Evolutionary conservation across 1,284 basidiomycete species (phyloP).

Genomic region (Schizophyllum commune): DNA sequence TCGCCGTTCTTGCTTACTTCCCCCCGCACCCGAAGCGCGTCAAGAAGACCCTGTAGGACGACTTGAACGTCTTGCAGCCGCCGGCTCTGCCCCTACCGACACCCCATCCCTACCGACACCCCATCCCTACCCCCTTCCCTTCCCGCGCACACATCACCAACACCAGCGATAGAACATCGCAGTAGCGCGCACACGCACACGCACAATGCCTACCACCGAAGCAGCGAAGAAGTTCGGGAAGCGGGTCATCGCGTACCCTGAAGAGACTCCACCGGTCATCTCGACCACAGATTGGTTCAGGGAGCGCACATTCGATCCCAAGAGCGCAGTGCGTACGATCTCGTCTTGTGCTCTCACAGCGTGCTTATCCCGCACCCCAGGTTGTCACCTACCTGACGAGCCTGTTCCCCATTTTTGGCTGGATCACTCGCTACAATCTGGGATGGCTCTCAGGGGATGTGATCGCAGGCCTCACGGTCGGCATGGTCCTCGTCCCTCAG

Average conservation of each 20-base stretch:
- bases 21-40: too few relatives aligned
- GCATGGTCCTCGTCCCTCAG: conserved; percentile 88
- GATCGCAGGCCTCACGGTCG: conserved; percentile 86
- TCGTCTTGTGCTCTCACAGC: conserved; percentile 6
- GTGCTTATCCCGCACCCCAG: conserved; percentile 25
- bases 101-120: too few relatives aligned
- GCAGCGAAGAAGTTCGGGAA: conserved; percentile 45
- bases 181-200: too few relatives aligned
- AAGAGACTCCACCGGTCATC: conserved; percentile 50
- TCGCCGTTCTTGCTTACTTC: too few relatives aligned
- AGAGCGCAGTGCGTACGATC: conserved; percentile 32
- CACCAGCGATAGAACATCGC: too few relatives aligned
- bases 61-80: too few relatives aligned
- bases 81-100: too few relatives aligned
- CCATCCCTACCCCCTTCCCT: too few relatives aligned
- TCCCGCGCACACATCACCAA: too few relatives aligned
- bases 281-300: conserved; percentile 47
- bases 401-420: conserved; percentile 78
- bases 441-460: conserved; percentile 77
- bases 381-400: conserved; percentile 51
- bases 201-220: background rate
- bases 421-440: conserved; percentile 80
- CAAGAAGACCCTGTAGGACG: too few relatives aligned
- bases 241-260: conserved; percentile 52
- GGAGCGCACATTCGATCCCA: conserved; percentile 35